Evolutionary conservation across 108 stramenopile genomes (phyloP), one percentile per base, ranked within the genome.

Genomic region (Parietichytrium sp.): DNA sequence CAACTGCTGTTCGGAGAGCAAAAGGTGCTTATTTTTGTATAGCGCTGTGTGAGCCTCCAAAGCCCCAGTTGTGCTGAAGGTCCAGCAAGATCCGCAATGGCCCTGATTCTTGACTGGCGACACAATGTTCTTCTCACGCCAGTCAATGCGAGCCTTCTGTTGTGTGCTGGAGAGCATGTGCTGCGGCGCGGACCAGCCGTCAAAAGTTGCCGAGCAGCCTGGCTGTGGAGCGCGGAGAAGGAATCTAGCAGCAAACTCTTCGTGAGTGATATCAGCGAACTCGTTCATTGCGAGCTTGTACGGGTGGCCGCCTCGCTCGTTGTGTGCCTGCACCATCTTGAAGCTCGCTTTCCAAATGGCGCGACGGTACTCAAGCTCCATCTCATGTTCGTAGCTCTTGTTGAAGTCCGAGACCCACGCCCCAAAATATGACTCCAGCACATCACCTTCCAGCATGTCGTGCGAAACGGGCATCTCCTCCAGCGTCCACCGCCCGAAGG

Each of bases 21-120:
- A 86, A 16, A 91, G 81, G 29, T 87, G 83, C 38, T 79, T 49
- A 50, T 83, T 85, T n/a, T 84, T 85, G 80, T 84, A 80, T 25
- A 92, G 55, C 55, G 83, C 88, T 48, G 91, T 86, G 20, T 87
- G 86, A 38, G 95, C 93, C 88, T 97, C 96, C 79, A 96, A 77
- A 20, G 93, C 89, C 0, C 96, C 98, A 3, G 95, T 92, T 7
- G 97, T 93, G n/a, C 94, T 92, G 80, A 97, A 96, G 8, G 98
- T 95, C 96, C 96, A 99, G 89, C 98, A 99, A 0, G 91, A 92
- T 20, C 96, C 95, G 85, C 95, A 96, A 33, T 72, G 49, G 6
- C 93, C 93, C 91, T 95, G 94, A 72, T 88, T 82, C 81, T 88
- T 86, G 49, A 88, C 83, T 45, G 84, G 30, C 48, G 85, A 81